Percentiles rank a stretch among this genome's conserved stretches.
Evolutionary conservation across 2,329 filamentous ascomycete genomes (phyloP).

Genomic region (Penicillium sp.): DNA sequence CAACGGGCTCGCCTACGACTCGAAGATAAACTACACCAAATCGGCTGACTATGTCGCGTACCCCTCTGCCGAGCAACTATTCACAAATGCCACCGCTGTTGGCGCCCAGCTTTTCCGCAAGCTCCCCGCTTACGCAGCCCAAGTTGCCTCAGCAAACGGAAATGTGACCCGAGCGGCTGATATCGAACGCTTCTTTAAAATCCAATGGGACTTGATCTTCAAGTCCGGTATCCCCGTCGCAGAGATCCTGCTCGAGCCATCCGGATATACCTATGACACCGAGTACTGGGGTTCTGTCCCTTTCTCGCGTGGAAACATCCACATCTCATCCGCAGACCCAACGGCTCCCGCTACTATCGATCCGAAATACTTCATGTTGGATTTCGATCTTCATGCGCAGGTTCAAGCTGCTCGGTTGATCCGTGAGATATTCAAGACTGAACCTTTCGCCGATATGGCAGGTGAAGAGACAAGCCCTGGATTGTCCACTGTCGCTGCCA

Average conservation of each 20-base stretch:
- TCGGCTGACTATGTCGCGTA: constrained; percentile 20
- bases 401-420: constrained; percentile 24
- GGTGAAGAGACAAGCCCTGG: constrained; percentile 23
- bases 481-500: constrained; percentile 15
- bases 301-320: constrained; percentile 32
- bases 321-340: constrained; percentile 29
- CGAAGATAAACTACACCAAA: constrained; percentile 13
- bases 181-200: constrained; percentile 25
- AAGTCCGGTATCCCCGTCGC: constrained; percentile 26
- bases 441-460: constrained; percentile 16
- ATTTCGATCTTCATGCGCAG: constrained; percentile 26
- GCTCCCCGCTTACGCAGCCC: constrained; percentile 22
- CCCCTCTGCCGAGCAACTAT: constrained; percentile 23
- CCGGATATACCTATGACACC: constrained; percentile 14
- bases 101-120: constrained; percentile 16
- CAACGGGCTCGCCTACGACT: constrained; percentile 14
- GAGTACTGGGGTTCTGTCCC: constrained; percentile 31
- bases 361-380: constrained; percentile 33
- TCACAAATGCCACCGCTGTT: constrained; percentile 19
- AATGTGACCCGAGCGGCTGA: constrained; percentile 15
- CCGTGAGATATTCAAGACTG: constrained; percentile 19
- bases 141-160: constrained; percentile 19
- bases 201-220: constrained; percentile 31
- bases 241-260: constrained; percentile 26
- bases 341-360: constrained; percentile 24